These are phyloP conservation scores for Oryza longistaminata DNA, from an alignment of 176 grass and related monocot species.

Conservation along the genomic window DNA sequence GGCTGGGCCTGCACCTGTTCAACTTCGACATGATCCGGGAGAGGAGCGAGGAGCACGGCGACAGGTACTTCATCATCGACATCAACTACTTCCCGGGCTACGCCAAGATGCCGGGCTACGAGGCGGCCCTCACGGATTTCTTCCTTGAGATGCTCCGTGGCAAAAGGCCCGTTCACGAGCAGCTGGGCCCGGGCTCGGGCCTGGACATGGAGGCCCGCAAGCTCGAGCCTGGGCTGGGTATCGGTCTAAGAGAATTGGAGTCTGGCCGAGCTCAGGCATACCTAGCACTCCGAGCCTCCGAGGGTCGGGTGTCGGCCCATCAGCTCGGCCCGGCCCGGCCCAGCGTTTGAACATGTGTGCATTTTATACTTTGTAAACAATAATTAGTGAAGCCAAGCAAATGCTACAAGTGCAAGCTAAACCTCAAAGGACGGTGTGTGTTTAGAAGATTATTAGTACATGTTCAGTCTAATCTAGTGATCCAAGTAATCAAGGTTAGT, in stretches of 20 bases:
- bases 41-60: constrained; percentile 20
- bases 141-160: constrained; percentile 44
- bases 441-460: background rate
- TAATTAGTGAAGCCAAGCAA: background rate
- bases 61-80: constrained; percentile 67
- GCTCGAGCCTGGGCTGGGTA: background rate
- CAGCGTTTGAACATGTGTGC: background rate
- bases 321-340: too few species aligned
- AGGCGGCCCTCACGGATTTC: constrained; percentile 60
- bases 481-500: background rate
- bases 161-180: background rate
- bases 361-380: background rate
- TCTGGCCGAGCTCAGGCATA: background rate
- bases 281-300: background rate
- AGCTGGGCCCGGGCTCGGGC: background rate
- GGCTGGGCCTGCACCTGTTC: constrained; percentile 62
- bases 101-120: constrained; percentile 74
- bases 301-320: background rate
- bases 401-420: too few species aligned
- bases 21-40: constrained; percentile 80
- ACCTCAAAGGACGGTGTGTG: background rate
- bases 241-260: background rate
- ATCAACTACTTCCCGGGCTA: constrained; percentile 86
- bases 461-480: background rate
- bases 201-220: background rate